phyloP scores from a whole-genome alignment of 768 basidiomycete species.

The Tricholoma saponaceum region DNA sequence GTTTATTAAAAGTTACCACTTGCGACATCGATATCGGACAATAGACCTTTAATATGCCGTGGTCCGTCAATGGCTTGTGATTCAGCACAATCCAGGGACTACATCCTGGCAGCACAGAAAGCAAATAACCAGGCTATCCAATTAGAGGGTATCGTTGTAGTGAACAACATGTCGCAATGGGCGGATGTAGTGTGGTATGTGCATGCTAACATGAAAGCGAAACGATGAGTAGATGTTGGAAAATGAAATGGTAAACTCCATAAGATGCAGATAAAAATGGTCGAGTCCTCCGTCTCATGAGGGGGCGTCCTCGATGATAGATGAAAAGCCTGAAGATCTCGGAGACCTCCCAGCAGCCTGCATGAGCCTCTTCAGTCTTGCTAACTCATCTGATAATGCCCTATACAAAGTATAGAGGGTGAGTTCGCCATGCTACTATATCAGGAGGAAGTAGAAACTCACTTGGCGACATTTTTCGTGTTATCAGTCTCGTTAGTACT shows the following conservation, averaged over 20 bases:
- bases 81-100: background rate
- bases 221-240: slow-evolving; percentile 6
- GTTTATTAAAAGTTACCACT: too few relatives aligned
- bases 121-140: background rate
- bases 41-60: too few relatives aligned
- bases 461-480: slow-evolving; percentile 62
- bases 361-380: slow-evolving; percentile 71
- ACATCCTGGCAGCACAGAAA: background rate
- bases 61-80: background rate
- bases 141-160: slow-evolving; percentile 9
- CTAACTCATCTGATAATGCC: slow-evolving; percentile 57
- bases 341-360: slow-evolving; percentile 40
- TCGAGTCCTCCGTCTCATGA: background rate
- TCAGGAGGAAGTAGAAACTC: slow-evolving; percentile 22
- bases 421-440: slow-evolving; percentile 1
- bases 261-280: background rate
- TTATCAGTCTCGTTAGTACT: slow-evolving; percentile 52
- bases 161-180: slow-evolving; percentile 2
- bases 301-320: slow-evolving; percentile 3
- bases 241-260: background rate
- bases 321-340: slow-evolving; percentile 9
- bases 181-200: slow-evolving; percentile 11
- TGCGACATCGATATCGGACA: too few relatives aligned
- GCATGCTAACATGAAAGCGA: slow-evolving; percentile 15
- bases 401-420: slow-evolving; percentile 30